phyloP scores from a whole-genome alignment of 768 basidiomycete species.

The Lactifluus volemus region DNA sequence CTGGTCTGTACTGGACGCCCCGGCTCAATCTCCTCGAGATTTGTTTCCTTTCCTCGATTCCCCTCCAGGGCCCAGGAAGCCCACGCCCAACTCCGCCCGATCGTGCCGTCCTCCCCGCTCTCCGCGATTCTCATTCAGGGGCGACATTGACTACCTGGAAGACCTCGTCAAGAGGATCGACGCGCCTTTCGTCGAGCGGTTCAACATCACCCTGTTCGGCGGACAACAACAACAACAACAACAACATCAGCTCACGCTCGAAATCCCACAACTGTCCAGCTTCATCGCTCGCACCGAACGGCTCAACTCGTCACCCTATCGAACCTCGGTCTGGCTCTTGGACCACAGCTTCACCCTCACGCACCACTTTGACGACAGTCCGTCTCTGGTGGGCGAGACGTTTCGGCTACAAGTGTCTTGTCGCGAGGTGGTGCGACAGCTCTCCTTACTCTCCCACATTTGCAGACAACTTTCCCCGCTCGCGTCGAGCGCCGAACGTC shows the following conservation, averaged over 20 bases:
- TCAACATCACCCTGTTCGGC: constrained; percentile 1
- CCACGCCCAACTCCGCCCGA: not conserved
- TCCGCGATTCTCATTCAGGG: constrained; percentile 5
- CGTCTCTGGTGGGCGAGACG: not conserved
- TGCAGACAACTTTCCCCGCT: not conserved
- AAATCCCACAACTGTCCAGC: not conserved
- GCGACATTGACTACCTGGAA: constrained; percentile 7
- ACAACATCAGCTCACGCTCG: not conserved
- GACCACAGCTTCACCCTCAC: constrained; percentile 1
- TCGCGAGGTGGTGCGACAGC: not conserved
- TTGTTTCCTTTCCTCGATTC: not conserved
- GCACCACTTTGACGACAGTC: not conserved
- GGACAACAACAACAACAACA: too few relatives aligned
- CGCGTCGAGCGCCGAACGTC: not conserved
- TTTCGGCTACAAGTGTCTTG: not conserved
- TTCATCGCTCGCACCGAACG: constrained; percentile 2
- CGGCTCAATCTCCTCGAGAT: not conserved
- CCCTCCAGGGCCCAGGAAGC: not conserved
- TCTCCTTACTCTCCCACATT: not conserved
- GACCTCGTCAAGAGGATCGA: not conserved
- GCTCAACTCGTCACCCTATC: not conserved
- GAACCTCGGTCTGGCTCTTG: constrained; percentile 6
- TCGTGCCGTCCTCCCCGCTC: not conserved
- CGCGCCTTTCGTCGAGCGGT: constrained; percentile 1
- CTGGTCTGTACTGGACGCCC: not conserved